Evolutionary conservation across 768 basidiomycete genomes (phyloP).

Genomic region (Cystofilobasidium bisporidii): DNA sequence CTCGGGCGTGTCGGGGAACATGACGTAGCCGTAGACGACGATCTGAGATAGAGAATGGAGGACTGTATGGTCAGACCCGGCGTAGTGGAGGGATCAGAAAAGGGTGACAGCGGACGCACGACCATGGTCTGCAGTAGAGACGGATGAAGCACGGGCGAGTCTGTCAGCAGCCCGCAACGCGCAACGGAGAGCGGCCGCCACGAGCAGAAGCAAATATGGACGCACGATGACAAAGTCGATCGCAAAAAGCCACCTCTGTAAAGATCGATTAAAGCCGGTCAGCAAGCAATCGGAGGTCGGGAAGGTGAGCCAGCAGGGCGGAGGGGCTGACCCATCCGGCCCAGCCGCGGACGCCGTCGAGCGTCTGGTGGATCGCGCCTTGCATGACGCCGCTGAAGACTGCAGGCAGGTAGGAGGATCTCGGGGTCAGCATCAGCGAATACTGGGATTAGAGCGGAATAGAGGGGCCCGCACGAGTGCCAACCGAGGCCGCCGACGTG

Average conservation of each 20-base stretch:
- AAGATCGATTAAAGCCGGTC: background rate
- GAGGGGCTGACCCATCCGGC: background rate
- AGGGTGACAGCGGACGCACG: too few relatives aligned
- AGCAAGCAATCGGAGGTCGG: background rate
- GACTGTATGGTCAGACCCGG: too few relatives aligned
- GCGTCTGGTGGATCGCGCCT: constrained; percentile 6
- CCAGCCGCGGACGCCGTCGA: constrained; percentile 2
- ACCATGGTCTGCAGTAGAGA: background rate
- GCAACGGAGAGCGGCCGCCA: too few relatives aligned
- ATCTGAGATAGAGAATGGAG: background rate
- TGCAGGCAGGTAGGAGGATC: too few relatives aligned
- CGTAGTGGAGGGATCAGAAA: too few relatives aligned
- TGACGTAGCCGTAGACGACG: constrained; percentile 3
- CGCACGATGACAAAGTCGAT: background rate
- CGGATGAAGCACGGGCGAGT: too few relatives aligned
- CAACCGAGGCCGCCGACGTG: background rate
- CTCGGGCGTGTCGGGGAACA: constrained; percentile 19
- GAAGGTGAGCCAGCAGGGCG: too few relatives aligned
- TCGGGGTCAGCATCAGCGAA: too few relatives aligned
- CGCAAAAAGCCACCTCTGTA: background rate
- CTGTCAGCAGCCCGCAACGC: too few relatives aligned
- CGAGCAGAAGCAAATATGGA: too few relatives aligned
- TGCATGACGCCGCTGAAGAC: constrained; percentile 7
- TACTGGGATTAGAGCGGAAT: too few relatives aligned
- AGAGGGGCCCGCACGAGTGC: too few relatives aligned